Evolutionary conservation across 148 eudicot genomes (phyloP).

Genomic region (Pouteria glomerata): DNA sequence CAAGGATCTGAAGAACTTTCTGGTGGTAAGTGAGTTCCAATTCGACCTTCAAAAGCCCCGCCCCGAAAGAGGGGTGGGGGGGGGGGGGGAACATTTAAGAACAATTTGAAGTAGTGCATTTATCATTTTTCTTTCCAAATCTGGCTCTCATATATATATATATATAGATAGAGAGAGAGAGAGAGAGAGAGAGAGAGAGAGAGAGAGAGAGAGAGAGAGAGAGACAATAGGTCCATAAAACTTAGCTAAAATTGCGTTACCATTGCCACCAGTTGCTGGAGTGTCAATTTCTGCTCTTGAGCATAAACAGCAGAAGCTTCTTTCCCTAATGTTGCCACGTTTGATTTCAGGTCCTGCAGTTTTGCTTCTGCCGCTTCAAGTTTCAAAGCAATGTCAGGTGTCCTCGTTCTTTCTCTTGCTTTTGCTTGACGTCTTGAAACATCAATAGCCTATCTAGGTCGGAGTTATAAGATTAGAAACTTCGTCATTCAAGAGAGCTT

Average conservation of each 20-base stretch:
- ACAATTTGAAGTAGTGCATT: too few relatives aligned
- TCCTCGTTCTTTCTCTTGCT: constrained; percentile 67
- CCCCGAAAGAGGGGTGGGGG: not conserved
- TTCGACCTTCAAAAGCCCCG: constrained; percentile 59
- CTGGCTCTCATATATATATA: not conserved
- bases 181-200: too few relatives aligned
- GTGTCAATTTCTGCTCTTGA: constrained; percentile 92
- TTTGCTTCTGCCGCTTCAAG: constrained; percentile 84
- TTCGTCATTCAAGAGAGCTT: not conserved
- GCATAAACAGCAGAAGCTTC: constrained; percentile 99
- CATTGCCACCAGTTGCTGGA: constrained; percentile 87
- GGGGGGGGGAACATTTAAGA: constrained; percentile 4
- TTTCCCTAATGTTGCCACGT: constrained; percentile 74
- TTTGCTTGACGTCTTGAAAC: constrained; percentile 83
- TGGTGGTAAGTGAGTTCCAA: constrained; percentile 92
- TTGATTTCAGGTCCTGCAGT: constrained; percentile 82
- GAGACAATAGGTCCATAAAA: not conserved
- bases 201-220: too few relatives aligned
- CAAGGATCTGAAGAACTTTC: constrained; percentile 83
- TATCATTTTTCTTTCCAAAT: not conserved
- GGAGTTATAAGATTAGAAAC: constrained; percentile 13
- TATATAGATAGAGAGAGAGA: not conserved
- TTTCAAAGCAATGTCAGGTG: constrained; percentile 73
- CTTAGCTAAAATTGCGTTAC: constrained; percentile 24
- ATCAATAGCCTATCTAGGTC: constrained; percentile 91